Conservation (phyloP, 1,284 basidiomycete species). For the Meripilus lineatus region DNA sequence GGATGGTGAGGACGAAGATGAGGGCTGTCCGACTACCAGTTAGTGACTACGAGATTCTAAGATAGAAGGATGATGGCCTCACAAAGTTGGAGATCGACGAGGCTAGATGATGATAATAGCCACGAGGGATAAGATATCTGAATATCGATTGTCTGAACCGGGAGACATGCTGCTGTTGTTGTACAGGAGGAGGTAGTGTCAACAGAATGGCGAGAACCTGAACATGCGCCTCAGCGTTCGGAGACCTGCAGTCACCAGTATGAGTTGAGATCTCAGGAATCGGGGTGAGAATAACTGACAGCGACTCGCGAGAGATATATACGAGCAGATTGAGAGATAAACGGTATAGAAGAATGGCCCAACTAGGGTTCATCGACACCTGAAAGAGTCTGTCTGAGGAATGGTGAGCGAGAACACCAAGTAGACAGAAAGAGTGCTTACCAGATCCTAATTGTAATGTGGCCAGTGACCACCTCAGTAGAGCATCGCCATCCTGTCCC, state of each 20-base stretch:
- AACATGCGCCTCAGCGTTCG: neutral
- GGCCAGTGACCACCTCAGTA: conserved; percentile 47
- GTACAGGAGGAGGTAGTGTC: too few species aligned
- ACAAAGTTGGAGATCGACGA: neutral
- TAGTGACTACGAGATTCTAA: neutral
- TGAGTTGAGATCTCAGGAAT: too few species aligned
- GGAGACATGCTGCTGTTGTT: neutral
- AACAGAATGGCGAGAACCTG: neutral
- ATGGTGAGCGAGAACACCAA: neutral
- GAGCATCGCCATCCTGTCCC: conserved; percentile 46
- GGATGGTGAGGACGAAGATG: conserved; percentile 26
- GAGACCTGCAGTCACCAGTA: too few species aligned
- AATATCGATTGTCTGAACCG: neutral
- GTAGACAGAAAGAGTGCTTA: conserved; percentile 14
- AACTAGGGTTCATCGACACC: neutral
- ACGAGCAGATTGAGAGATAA: too few species aligned
- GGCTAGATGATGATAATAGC: neutral
- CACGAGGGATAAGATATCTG: neutral
- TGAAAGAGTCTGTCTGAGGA: neutral
- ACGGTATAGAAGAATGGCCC: neutral
- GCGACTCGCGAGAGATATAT: too few species aligned
- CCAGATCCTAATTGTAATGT: conserved; percentile 38
- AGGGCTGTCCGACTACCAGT: conserved; percentile 31
- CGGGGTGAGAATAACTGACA: too few species aligned
- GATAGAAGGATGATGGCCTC: too few species aligned